Conservation (phyloP, 1,139 yeast species). For the Suhomyces anneliseae region DNA sequence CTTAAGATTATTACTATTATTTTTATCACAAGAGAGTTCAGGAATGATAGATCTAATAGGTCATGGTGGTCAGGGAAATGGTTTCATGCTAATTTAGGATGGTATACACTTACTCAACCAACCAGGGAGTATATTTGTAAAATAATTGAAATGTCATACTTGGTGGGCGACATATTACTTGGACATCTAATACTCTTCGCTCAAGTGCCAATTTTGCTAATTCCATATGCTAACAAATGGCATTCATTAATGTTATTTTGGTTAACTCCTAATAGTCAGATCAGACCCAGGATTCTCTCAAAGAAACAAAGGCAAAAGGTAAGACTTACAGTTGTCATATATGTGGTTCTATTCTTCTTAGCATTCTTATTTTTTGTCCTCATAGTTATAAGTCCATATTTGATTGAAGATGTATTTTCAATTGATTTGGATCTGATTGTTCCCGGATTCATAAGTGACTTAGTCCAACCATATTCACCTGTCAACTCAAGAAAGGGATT, state of each 20-base stretch:
- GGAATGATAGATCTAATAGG: slow-evolving; percentile 48
- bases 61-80: slow-evolving; percentile 76
- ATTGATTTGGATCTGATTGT: slow-evolving; percentile 38
- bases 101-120: slow-evolving; percentile 53
- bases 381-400: slow-evolving; percentile 43
- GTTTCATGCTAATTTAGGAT: slow-evolving; percentile 54
- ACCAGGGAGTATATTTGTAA: slow-evolving; percentile 56
- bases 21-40: slow-evolving; percentile 50
- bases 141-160: slow-evolving; percentile 53
- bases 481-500: slow-evolving; percentile 39
- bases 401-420: slow-evolving; percentile 29
- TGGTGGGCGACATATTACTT: slow-evolving; percentile 51
- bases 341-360: slow-evolving; percentile 38
- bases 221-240: slow-evolving; percentile 67
- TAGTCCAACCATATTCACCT: slow-evolving; percentile 45
- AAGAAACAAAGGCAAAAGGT: slow-evolving; percentile 34
- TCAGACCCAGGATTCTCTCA: slow-evolving; percentile 40
- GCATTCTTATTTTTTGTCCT: slow-evolving; percentile 36
- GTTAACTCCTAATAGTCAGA: slow-evolving; percentile 64
- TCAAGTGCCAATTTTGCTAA: slow-evolving; percentile 52
- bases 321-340: slow-evolving; percentile 34
- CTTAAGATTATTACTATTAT: slow-evolving; percentile 40
- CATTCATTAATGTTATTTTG: slow-evolving; percentile 81
- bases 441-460: slow-evolving; percentile 33
- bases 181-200: slow-evolving; percentile 52